A percentile compares a stretch with the other conserved stretches of the same genome.
These are phyloP conservation scores for Saccharomyces hybrid DNA, from an alignment of 1,139 yeast species.

Conservation along the genomic window DNA sequence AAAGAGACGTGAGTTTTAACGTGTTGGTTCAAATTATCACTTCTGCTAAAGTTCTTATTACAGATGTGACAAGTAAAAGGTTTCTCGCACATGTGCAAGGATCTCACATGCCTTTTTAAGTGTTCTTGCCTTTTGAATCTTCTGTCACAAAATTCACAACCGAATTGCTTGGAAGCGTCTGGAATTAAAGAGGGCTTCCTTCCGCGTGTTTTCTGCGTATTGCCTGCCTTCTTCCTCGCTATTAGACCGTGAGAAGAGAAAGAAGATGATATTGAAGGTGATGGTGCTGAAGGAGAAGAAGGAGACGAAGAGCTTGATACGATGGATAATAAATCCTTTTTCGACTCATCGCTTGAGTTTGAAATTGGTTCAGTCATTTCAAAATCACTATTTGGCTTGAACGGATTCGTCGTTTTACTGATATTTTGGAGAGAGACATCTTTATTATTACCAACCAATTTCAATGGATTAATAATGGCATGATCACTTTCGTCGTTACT, in stretches of 20 bases:
- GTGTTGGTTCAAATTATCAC: conserved; percentile 68
- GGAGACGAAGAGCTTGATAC: neutral
- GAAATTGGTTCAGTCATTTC: neutral
- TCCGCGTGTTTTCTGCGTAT: conserved; percentile 12
- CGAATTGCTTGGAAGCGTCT: conserved; percentile 32
- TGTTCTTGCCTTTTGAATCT: conserved; percentile 67
- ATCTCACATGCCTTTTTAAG: too few relatives aligned
- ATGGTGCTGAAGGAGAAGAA: neutral
- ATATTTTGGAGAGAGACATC: neutral
- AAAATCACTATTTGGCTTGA: neutral
- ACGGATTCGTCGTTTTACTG: neutral
- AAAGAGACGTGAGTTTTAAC: conserved; percentile 48
- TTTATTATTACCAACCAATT: neutral
- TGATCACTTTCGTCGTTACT: neutral
- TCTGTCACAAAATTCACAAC: conserved; percentile 41
- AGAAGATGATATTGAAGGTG: neutral
- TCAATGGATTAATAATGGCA: neutral
- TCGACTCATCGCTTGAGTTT: neutral
- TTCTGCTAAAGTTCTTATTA: too few relatives aligned
- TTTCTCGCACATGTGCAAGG: too few relatives aligned
- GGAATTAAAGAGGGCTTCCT: conserved; percentile 14
- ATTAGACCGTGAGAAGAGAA: neutral
- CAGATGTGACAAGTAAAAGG: too few relatives aligned
- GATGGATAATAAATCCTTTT: too few relatives aligned
- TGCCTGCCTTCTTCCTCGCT: conserved; percentile 2